Conservation (phyloP, 1,284 basidiomycete genomes). For the Ganoderma multipileum region DNA sequence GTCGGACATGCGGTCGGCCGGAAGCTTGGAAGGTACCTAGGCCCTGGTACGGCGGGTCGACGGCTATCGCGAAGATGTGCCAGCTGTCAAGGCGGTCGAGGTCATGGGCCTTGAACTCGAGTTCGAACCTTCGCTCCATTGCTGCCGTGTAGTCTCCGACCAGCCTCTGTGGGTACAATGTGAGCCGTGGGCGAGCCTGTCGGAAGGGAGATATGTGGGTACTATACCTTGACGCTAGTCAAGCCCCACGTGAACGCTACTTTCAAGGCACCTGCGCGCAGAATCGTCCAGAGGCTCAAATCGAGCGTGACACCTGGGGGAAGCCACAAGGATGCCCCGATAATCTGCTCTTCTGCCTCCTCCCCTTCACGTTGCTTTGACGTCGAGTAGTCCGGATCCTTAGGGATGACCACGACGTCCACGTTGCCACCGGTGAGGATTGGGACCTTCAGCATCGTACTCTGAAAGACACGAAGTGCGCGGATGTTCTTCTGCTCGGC, state of each 20-base stretch:
- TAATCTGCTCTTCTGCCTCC: not conserved
- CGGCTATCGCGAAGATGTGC: slow-evolving; percentile 2
- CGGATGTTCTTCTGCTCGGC: not conserved
- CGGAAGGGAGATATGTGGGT: too few species aligned
- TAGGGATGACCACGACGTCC: slow-evolving; percentile 4
- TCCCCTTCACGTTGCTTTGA: not conserved
- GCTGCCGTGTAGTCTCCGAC: not conserved
- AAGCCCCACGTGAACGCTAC: slow-evolving; percentile 1
- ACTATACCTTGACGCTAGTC: slow-evolving; percentile 2
- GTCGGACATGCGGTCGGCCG: not conserved
- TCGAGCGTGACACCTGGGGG: not conserved
- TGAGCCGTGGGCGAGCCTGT: not conserved
- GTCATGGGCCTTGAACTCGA: not conserved
- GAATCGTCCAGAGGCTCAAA: not conserved
- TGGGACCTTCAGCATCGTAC: not conserved
- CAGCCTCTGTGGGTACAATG: not conserved
- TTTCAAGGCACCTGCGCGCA: not conserved
- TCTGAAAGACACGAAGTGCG: not conserved
- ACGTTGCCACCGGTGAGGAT: not conserved
- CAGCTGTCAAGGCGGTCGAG: slow-evolving; percentile 1
- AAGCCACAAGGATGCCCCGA: not conserved
- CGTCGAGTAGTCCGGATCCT: not conserved
- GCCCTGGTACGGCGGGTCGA: slow-evolving; percentile 1
- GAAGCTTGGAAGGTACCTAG: not conserved
- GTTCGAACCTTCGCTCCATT: not conserved